These are phyloP conservation scores for Claviceps citrina DNA, from an alignment of 2,329 filamentous ascomycete genomes.

Conservation along the genomic window DNA sequence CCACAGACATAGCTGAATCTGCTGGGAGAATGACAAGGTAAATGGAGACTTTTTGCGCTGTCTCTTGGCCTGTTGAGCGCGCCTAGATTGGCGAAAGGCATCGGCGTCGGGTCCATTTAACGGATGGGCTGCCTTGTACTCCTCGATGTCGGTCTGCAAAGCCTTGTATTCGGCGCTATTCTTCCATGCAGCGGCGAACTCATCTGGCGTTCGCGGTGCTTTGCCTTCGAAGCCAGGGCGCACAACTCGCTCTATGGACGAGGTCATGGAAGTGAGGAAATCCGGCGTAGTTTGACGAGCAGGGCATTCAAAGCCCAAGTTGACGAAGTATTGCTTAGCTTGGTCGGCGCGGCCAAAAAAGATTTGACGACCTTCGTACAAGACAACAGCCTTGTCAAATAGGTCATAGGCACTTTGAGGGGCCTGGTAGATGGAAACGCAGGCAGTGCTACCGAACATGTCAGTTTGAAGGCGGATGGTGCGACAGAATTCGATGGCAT, in stretches of 20 bases:
- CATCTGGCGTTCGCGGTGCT: conserved; percentile 44
- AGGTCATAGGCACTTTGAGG: conserved; percentile 48
- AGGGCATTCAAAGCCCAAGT: conserved; percentile 52
- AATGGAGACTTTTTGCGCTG: conserved; percentile 61
- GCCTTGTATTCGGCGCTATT: conserved; percentile 34
- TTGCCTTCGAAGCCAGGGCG: conserved; percentile 40
- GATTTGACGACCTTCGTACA: conserved; percentile 47
- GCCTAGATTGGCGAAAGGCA: conserved; percentile 38
- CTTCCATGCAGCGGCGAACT: conserved; percentile 45
- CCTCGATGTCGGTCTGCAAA: conserved; percentile 38
- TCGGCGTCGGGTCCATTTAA: conserved; percentile 40
- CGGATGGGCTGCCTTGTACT: conserved; percentile 37
- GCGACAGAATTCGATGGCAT: conserved; percentile 60
- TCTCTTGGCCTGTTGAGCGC: conserved; percentile 38
- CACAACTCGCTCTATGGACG: conserved; percentile 38
- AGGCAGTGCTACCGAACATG: conserved; percentile 48
- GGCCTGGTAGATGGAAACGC: conserved; percentile 62
- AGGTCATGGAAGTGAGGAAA: conserved; percentile 58
- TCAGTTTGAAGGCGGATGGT: conserved; percentile 54
- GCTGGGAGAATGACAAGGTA: conserved; percentile 62
- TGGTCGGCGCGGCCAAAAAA: conserved; percentile 45
- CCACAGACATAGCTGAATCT: conserved; percentile 64
- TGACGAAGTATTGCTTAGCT: conserved; percentile 49
- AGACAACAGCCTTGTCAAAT: conserved; percentile 43
- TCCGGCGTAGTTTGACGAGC: conserved; percentile 54